phyloP scores from a whole-genome alignment of 2,329 filamentous ascomycete genomes.

The Aureobasidium namibiae region DNA sequence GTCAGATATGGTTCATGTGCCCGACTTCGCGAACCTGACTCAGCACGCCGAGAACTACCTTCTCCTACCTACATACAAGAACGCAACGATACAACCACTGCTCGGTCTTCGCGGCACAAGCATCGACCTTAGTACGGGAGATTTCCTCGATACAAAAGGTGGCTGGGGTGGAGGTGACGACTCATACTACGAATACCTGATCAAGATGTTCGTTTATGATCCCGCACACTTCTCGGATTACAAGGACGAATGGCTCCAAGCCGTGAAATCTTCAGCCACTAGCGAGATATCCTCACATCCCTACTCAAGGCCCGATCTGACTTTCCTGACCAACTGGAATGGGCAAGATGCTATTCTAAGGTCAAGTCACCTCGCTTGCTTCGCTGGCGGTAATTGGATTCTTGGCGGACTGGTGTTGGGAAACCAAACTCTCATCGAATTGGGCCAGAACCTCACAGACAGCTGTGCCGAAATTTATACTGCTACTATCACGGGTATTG shows the following conservation, averaged over 20 bases:
- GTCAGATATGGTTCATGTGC: slow-evolving; percentile 63
- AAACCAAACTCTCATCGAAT: slow-evolving; percentile 59
- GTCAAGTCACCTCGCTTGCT: slow-evolving; percentile 59
- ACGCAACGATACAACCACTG: slow-evolving; percentile 53
- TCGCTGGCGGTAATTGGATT: slow-evolving; percentile 78
- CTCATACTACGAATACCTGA: slow-evolving; percentile 81
- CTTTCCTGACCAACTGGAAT: slow-evolving; percentile 57
- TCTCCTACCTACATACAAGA: slow-evolving; percentile 43
- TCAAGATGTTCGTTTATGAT: slow-evolving; percentile 87
- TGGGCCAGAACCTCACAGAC: slow-evolving; percentile 63
- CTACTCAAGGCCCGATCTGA: slow-evolving; percentile 57
- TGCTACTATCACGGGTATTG: slow-evolving; percentile 61
- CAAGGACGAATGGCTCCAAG: slow-evolving; percentile 63
- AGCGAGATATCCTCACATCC: slow-evolving; percentile 61
- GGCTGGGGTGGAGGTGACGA: slow-evolving; percentile 73
- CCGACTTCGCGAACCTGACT: slow-evolving; percentile 56
- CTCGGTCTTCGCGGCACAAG: slow-evolving; percentile 66
- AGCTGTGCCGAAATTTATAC: slow-evolving; percentile 69
- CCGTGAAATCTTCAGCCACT: slow-evolving; percentile 66
- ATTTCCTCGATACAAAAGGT: slow-evolving; percentile 58
- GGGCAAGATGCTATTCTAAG: slow-evolving; percentile 32
- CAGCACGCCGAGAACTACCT: slow-evolving; percentile 64
- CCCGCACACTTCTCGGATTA: slow-evolving; percentile 54
- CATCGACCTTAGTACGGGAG: slow-evolving; percentile 56
- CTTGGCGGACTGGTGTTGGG: slow-evolving; percentile 66